These are phyloP conservation scores for Lepidium campestre DNA, from an alignment of 441 rosid species.

Conservation along the genomic window DNA sequence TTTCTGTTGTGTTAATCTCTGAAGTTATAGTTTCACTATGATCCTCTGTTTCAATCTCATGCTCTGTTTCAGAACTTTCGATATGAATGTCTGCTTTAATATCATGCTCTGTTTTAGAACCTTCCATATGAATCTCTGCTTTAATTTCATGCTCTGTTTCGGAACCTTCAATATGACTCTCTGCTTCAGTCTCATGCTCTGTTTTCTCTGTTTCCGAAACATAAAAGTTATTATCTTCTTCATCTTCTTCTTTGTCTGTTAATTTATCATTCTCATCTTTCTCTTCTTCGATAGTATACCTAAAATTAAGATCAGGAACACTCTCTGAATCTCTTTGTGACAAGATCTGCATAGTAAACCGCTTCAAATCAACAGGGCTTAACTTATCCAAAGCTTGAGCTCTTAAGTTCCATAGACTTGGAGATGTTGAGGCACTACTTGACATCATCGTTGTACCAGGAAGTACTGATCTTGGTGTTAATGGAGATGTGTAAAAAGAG, in stretches of 20 bases:
- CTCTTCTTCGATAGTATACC: constrained; percentile 6
- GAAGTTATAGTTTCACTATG: constrained; percentile 3
- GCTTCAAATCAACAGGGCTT: constrained; percentile 61
- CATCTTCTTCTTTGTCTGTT: not conserved
- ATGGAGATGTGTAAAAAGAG: constrained; percentile 45
- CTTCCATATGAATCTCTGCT: not conserved
- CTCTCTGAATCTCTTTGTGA: constrained; percentile 29
- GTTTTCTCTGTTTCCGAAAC: not conserved
- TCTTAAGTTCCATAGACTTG: constrained; percentile 49
- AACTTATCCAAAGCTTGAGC: constrained; percentile 65
- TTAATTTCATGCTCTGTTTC: not conserved
- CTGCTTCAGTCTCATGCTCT: constrained; percentile 1
- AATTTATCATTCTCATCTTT: constrained; percentile 7
- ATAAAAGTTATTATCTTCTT: constrained; percentile 1
- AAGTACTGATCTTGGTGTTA: constrained; percentile 79
- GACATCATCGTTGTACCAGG: constrained; percentile 27
- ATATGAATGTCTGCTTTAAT: constrained; percentile 13
- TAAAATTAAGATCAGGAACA: constrained; percentile 5
- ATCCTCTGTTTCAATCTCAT: constrained; percentile 12
- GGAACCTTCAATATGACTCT: not conserved
- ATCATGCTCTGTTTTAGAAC: not conserved
- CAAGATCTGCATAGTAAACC: constrained; percentile 39
- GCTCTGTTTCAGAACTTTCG: not conserved
- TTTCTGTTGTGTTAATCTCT: constrained; percentile 4
- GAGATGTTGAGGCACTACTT: constrained; percentile 37